These are phyloP conservation scores for Amaranthus palmeri DNA, from an alignment of 148 eudicot genomes.

Conservation along the genomic window DNA sequence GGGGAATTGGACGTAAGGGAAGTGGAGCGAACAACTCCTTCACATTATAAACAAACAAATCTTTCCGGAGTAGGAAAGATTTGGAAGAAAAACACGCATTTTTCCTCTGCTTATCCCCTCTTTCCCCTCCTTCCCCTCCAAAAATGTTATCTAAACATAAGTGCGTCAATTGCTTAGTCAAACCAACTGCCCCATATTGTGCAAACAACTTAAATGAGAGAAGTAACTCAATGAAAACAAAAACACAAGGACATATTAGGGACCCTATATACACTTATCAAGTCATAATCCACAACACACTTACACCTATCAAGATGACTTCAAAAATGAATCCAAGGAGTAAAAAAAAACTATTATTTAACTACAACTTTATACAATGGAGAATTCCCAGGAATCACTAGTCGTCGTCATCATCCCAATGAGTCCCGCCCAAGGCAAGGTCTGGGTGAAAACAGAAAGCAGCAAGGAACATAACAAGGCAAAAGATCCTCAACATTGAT, in stretches of 20 bases:
- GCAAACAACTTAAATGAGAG: too few species aligned
- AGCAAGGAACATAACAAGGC: neutral
- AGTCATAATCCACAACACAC: neutral
- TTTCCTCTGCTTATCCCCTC: too few species aligned
- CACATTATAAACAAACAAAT: too few species aligned
- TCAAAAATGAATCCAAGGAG: neutral
- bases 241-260: too few species aligned
- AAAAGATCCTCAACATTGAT: slow-evolving; percentile 1
- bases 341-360: neutral
- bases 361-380: slow-evolving; percentile 6
- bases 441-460: neutral
- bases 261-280: neutral
- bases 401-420: neutral
- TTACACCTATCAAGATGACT: neutral
- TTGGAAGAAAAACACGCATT: too few species aligned
- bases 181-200: too few species aligned
- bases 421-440: neutral
- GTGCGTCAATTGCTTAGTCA: neutral
- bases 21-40: too few species aligned
- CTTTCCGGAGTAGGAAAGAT: too few species aligned
- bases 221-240: too few species aligned
- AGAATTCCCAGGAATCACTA: neutral
- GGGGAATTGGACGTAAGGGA: too few species aligned
- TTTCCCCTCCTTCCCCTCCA: too few species aligned
- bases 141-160: too few species aligned